Conservation (phyloP, 2,329 filamentous ascomycete species). For the Fusarium foetens region DNA sequence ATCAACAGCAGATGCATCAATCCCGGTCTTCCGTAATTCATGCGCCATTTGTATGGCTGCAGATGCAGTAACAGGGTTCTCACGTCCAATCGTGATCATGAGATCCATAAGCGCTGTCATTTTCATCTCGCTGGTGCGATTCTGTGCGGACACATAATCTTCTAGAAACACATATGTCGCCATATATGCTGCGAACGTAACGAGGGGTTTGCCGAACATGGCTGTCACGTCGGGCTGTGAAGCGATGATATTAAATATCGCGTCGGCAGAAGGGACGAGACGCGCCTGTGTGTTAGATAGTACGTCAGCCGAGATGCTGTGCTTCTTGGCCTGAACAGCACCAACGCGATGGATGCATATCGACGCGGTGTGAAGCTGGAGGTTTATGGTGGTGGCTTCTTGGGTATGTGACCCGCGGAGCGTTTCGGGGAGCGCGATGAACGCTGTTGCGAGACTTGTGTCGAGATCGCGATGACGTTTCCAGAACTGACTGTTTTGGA, state of each 20-base stretch:
- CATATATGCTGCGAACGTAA: conserved; percentile 77
- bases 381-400: conserved; percentile 80
- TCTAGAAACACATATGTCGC: conserved; percentile 77
- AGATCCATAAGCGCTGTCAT: conserved; percentile 74
- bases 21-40: conserved; percentile 61
- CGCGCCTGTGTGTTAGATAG: conserved; percentile 67
- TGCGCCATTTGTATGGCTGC: conserved; percentile 76
- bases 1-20: conserved; percentile 39
- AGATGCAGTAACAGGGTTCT: conserved; percentile 74
- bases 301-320: conserved; percentile 2
- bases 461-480: conserved; percentile 81
- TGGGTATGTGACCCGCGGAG: conserved; percentile 76
- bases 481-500: conserved; percentile 71
- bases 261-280: conserved; percentile 79
- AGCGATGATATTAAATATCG: conserved; percentile 79
- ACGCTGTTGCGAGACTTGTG: conserved; percentile 77
- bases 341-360: conserved; percentile 89
- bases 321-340: conserved; percentile 71
- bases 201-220: conserved; percentile 73
- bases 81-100: conserved; percentile 71
- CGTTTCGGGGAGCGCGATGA: conserved; percentile 76
- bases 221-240: conserved; percentile 56
- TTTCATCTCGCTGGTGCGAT: conserved; percentile 59
- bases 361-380: conserved; percentile 83
- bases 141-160: conserved; percentile 72